phyloP scores from a whole-genome alignment of 306 rosid genomes.

The Casuarina cunninghamiana region DNA sequence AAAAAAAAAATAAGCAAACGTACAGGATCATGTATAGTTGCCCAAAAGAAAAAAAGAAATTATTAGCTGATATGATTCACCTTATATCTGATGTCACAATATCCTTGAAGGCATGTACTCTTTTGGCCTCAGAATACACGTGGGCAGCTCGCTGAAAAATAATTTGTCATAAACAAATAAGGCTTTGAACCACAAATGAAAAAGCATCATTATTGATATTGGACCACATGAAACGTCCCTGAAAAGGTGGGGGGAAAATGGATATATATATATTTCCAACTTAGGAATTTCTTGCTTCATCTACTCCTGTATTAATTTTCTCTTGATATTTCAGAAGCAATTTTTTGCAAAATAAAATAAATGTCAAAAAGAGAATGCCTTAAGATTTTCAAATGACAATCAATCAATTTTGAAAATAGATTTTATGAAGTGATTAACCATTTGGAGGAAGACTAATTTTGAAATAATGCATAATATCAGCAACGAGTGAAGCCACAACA shows the following conservation, averaged over 20 bases:
- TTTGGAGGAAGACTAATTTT: background rate
- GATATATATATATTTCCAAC: background rate
- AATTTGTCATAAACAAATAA: conserved; percentile 27
- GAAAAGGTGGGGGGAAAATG: background rate
- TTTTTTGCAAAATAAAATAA: background rate
- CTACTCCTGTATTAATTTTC: background rate
- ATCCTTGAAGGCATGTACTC: conserved; percentile 90
- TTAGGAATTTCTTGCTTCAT: background rate
- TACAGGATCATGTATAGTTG: background rate
- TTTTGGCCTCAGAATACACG: conserved; percentile 95
- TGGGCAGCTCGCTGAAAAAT: conserved; percentile 80
- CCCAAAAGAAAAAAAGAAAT: background rate
- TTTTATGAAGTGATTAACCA: background rate
- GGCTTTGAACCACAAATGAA: conserved; percentile 13
- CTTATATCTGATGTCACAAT: conserved; percentile 67
- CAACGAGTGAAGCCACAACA: background rate
- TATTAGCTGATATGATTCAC: conserved; percentile 33
- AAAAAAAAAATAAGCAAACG: background rate
- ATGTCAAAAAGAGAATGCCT: background rate
- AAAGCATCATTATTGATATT: background rate
- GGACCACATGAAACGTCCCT: background rate
- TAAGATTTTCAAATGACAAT: background rate
- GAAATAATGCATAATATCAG: background rate
- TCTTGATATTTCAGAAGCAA: background rate
- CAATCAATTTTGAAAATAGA: background rate